A percentile compares a stretch with the other conserved stretches of the same genome.
phyloP scores from a whole-genome alignment of 176 grass and related monocot species.

The Oryza meridionalis region DNA sequence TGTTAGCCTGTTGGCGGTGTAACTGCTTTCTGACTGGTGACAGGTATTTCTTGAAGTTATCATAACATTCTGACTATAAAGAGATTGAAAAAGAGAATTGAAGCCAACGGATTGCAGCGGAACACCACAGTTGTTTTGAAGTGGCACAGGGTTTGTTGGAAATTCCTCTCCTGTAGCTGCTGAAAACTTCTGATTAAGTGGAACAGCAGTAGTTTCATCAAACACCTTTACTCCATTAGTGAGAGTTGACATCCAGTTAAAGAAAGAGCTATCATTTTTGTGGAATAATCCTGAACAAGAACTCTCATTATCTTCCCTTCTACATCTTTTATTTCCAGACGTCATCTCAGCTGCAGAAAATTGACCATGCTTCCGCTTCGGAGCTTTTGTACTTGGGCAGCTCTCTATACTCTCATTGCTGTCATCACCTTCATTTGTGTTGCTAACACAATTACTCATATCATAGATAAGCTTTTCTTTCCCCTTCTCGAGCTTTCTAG shows the following conservation, averaged over 20 bases:
- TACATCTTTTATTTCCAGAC: conserved; percentile 59
- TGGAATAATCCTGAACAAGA: conserved; percentile 50
- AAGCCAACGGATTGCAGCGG: conserved; percentile 57
- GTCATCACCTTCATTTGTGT: conserved; percentile 55
- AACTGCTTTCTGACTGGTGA: conserved; percentile 55
- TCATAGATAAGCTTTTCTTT: conserved; percentile 75
- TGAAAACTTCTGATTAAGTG: conserved; percentile 60
- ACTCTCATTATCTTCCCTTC: conserved; percentile 57
- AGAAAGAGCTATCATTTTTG: conserved; percentile 69
- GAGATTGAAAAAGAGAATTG: conserved; percentile 68
- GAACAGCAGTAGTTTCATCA: conserved; percentile 43
- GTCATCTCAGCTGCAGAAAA: conserved; percentile 36
- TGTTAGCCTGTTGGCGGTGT: conserved; percentile 18
- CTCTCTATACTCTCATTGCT: conserved; percentile 92
- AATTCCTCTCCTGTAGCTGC: conserved; percentile 44
- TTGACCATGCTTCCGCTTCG: conserved; percentile 56
- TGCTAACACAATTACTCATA: conserved; percentile 45
- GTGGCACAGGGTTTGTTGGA: conserved; percentile 32
- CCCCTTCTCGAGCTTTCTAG: conserved; percentile 56
- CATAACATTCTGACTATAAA: conserved; percentile 65
- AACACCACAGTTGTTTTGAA: conserved; percentile 39
- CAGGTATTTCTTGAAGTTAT: conserved; percentile 42
- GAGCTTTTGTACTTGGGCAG: conserved; percentile 50
- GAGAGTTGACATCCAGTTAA: conserved; percentile 92
- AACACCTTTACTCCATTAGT: conserved; percentile 52